Conservation (phyloP, 2,329 filamentous ascomycete genomes). For the Rutstroemia sp. region DNA sequence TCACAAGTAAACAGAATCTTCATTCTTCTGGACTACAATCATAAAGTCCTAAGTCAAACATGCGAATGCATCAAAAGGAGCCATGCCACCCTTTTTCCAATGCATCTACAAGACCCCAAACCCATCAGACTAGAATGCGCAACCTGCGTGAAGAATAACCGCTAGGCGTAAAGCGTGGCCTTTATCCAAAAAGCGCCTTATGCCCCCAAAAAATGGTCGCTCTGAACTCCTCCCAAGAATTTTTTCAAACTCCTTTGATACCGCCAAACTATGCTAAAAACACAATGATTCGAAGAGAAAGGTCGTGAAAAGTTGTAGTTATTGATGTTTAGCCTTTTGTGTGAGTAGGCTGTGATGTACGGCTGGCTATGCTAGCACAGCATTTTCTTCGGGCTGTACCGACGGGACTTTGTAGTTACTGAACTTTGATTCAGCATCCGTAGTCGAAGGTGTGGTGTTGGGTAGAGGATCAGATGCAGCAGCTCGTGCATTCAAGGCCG, state of each 20-base stretch:
- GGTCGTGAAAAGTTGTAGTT: no score
- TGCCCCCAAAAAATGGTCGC: not conserved
- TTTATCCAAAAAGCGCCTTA: not conserved
- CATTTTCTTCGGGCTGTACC: not conserved
- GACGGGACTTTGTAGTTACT: not conserved
- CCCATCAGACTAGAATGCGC: not conserved
- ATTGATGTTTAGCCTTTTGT: no score
- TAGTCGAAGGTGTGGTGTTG: not conserved
- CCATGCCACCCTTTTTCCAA: not conserved
- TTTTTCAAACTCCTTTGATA: not conserved
- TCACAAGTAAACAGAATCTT: no score
- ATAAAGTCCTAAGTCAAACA: no score
- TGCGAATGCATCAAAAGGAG: not conserved
- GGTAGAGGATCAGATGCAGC: not conserved
- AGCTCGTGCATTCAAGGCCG: not conserved
- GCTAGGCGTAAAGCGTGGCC: not conserved
- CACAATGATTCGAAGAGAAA: no score
- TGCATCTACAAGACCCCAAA: not conserved
- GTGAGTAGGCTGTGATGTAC: no score
- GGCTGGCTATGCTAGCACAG: not conserved
- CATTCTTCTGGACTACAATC: no score
- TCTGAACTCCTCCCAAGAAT: not conserved
- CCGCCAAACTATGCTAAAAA: not conserved
- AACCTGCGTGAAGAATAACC: not conserved
- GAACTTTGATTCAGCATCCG: not conserved